Percentiles rank a stretch among this genome's conserved stretches.
Evolutionary conservation across 352 stramenopile genomes (phyloP).

Genomic region (Phytophthora pinifolia): DNA sequence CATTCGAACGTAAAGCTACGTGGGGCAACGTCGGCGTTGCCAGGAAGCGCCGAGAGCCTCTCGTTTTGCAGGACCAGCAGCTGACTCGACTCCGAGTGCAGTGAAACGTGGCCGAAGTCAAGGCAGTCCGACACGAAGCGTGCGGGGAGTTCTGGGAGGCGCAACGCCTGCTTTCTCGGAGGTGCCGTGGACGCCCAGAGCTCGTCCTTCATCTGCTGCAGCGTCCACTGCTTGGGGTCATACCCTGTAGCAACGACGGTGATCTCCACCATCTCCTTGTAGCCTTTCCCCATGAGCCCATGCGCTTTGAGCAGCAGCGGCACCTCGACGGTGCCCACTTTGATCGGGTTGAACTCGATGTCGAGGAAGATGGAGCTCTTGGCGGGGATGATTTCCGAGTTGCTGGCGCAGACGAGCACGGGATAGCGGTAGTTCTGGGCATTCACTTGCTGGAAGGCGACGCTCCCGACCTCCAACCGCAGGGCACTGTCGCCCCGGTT

Average conservation of each 20-base stretch:
- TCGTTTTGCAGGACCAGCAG: conserved; percentile 63
- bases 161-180: conserved; percentile 34
- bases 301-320: conserved; percentile 66
- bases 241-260: conserved; percentile 62
- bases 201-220: conserved; percentile 38
- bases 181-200: conserved; percentile 17
- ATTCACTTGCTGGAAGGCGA: conserved; percentile 60
- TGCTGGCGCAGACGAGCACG: conserved; percentile 52
- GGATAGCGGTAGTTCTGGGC: conserved; percentile 49
- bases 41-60: background rate
- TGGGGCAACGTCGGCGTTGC: background rate
- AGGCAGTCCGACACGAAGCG: conserved; percentile 55
- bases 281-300: conserved; percentile 64
- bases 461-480: conserved; percentile 61
- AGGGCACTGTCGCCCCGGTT: conserved; percentile 74
- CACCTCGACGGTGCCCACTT: conserved; percentile 49
- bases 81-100: conserved; percentile 43
- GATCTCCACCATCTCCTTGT: conserved; percentile 67
- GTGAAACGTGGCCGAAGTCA: conserved; percentile 63
- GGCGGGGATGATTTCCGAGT: conserved; percentile 59
- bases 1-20: conserved; percentile 51
- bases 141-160: conserved; percentile 40
- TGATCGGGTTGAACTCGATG: conserved; percentile 77
- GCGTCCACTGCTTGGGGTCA: conserved; percentile 40
- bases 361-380: conserved; percentile 67